phyloP scores from a whole-genome alignment of 768 basidiomycete genomes.

The Pisolithus marmoratus region DNA sequence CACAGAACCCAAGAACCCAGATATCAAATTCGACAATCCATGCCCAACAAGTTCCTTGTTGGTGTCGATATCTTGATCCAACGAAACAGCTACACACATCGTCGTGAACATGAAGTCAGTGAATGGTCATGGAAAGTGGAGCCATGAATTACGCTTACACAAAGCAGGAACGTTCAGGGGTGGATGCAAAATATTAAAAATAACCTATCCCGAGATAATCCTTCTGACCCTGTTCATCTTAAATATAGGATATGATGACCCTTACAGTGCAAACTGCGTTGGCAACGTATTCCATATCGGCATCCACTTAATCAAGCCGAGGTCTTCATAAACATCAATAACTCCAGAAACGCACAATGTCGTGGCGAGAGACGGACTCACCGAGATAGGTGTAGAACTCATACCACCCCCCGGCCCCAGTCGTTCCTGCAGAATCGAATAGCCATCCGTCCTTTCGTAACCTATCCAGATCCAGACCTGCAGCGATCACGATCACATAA shows the following conservation, averaged over 20 bases:
- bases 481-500: slow-evolving; percentile 70
- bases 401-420: slow-evolving; percentile 54
- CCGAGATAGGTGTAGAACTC: slow-evolving; percentile 79
- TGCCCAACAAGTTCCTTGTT: slow-evolving; percentile 91
- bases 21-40: slow-evolving; percentile 83
- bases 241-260: slow-evolving; percentile 19
- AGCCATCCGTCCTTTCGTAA: slow-evolving; percentile 77
- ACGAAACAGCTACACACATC: slow-evolving; percentile 61
- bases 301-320: slow-evolving; percentile 49
- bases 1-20: slow-evolving; percentile 79
- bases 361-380: slow-evolving; percentile 28
- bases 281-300: slow-evolving; percentile 82
- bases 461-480: slow-evolving; percentile 49
- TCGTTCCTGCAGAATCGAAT: slow-evolving; percentile 52
- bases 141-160: slow-evolving; percentile 35
- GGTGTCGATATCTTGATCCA: slow-evolving; percentile 85
- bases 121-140: not conserved
- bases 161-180: slow-evolving; percentile 88
- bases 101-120: no score
- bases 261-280: slow-evolving; percentile 88
- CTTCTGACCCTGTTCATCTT: no score
- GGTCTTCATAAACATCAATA: slow-evolving; percentile 39
- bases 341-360: not conserved
- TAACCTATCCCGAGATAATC: slow-evolving; percentile 35
- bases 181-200: slow-evolving; percentile 82